Evolutionary conservation across 1,284 basidiomycete genomes (phyloP), one percentile per base, ranked within the genome.

Genomic region (Cryptococcus jaspeensis): DNA sequence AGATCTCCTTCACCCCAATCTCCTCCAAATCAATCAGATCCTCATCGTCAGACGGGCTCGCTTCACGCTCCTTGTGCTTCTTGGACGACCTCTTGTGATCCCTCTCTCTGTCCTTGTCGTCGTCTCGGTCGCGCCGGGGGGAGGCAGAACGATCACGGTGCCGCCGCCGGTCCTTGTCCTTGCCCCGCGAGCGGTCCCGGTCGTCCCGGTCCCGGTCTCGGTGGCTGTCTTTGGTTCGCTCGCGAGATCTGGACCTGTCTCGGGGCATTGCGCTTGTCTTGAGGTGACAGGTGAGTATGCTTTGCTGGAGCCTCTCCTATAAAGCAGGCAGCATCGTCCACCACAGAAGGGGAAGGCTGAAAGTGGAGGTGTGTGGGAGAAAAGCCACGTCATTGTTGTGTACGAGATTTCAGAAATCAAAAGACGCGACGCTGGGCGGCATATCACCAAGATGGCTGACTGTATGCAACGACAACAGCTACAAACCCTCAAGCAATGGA

Each of bases 1-100:
- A 61, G 20, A 78, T 75, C 39, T 67, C 64, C 32, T 58, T 59
- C 5, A 73, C 67, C 2, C 76, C 75, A 9, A 76, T 54, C 18
- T 64, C 61, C 12, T 57, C 53, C 13, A 78, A 59, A 60, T 74
- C 70, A 6, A 74, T 39, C 37, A 70, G 54, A 16, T 66, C 56
- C 28, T 73, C 71, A 39, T 73, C 66, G 36, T 59, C 64, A 40
- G 25, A 60, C 12, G 50, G 48, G 32, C 56, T 56, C 25, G 16
- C 37, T 5, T 50, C 57, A 25, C 50, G 42, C 15, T 39, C 39
- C 11, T 38, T 50, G 13, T 28, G 35, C 40, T 50, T 59, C 36
- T 40, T 47, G 13, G 38, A 36, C 42, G 28, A 25, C 9, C 41
- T 55, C 32, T 40, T 54, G 32, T 36, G 45, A 48, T 40, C 59